phyloP scores from a whole-genome alignment of 208 protist genomes.

The Trypanosomatidae sp. region DNA sequence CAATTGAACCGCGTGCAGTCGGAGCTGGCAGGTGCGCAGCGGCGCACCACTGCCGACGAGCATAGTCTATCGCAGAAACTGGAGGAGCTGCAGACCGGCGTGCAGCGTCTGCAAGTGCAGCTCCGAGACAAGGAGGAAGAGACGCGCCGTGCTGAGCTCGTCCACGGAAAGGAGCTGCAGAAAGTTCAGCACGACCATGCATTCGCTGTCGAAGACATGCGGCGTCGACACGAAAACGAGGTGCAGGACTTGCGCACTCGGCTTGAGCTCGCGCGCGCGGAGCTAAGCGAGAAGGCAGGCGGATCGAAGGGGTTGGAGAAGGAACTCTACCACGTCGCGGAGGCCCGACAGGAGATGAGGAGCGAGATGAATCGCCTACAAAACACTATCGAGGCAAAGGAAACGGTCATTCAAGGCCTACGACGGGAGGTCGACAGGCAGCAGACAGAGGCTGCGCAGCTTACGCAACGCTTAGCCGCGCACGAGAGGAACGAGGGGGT shows the following conservation, averaged over 20 bases:
- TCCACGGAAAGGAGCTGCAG: constrained; percentile 46
- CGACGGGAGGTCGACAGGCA: constrained; percentile 29
- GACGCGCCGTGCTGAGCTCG: constrained; percentile 24
- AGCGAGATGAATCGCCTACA: constrained; percentile 25
- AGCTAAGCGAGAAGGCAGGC: constrained; percentile 46
- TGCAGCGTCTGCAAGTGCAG: constrained; percentile 40
- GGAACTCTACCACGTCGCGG: constrained; percentile 38
- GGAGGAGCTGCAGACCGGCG: constrained; percentile 33
- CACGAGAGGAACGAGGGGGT: constrained; percentile 19
- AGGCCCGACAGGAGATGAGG: constrained; percentile 31
- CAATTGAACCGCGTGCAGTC: constrained; percentile 44
- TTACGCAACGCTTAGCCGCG: constrained; percentile 23
- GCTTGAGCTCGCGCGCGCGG: constrained; percentile 44
- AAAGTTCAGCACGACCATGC: constrained; percentile 38
- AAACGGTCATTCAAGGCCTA: constrained; percentile 14
- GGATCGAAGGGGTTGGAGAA: constrained; percentile 44
- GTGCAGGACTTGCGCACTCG: constrained; percentile 43
- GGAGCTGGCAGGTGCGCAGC: constrained; percentile 35
- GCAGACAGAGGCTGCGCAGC: constrained; percentile 24
- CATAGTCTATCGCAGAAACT: constrained; percentile 26
- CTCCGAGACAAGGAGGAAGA: constrained; percentile 62
- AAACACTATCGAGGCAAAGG: constrained; percentile 13
- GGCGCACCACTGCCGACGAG: constrained; percentile 34
- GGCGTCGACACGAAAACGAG: constrained; percentile 39
- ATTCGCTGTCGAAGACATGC: constrained; percentile 31